Conservation (phyloP, 2,329 filamentous ascomycete genomes). For the Sordariomycetes sp. region DNA sequence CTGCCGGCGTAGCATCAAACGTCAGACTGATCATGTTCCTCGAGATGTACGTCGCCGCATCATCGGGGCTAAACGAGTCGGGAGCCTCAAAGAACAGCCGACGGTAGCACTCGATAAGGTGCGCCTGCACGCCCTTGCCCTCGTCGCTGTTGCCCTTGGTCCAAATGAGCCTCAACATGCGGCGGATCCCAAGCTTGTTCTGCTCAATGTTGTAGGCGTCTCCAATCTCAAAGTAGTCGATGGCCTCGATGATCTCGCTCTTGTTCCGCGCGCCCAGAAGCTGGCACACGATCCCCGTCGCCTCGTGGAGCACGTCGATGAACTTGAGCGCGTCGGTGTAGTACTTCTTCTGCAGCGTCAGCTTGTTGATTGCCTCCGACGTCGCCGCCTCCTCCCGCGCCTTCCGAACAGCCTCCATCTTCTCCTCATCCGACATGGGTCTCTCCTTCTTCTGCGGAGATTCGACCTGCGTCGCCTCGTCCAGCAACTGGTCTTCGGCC, state of each 20-base stretch:
- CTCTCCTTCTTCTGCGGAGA: slow-evolving; percentile 47
- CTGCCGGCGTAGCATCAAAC: slow-evolving; percentile 86
- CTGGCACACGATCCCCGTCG: slow-evolving; percentile 70
- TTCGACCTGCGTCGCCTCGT: slow-evolving; percentile 76
- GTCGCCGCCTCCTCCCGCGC: slow-evolving; percentile 79
- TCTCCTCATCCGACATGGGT: slow-evolving; percentile 68
- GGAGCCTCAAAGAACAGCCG: slow-evolving; percentile 93
- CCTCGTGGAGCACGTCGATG: slow-evolving; percentile 78
- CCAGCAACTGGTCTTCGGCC: slow-evolving; percentile 65
- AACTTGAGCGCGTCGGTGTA: slow-evolving; percentile 90
- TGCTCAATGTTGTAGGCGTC: slow-evolving; percentile 95
- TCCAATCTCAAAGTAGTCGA: slow-evolving; percentile 93
- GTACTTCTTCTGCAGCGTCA: slow-evolving; percentile 80
- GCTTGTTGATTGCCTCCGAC: slow-evolving; percentile 73
- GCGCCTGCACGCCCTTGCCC: slow-evolving; percentile 92
- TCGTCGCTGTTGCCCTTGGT: slow-evolving; percentile 99
- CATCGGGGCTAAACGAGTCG: slow-evolving; percentile 73
- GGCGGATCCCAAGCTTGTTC: slow-evolving; percentile 80
- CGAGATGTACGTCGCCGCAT: slow-evolving; percentile 88
- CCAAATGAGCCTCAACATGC: slow-evolving; percentile 96
- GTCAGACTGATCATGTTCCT: slow-evolving; percentile 99
- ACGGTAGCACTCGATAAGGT: slow-evolving; percentile 94
- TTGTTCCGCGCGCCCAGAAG: slow-evolving; percentile 92
- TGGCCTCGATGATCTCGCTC: slow-evolving; percentile 95
- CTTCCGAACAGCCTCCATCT: slow-evolving; percentile 59